Evolutionary conservation across 2,329 filamentous ascomycete genomes (phyloP).

Genomic region (Aureobasidium mangrovei): DNA sequence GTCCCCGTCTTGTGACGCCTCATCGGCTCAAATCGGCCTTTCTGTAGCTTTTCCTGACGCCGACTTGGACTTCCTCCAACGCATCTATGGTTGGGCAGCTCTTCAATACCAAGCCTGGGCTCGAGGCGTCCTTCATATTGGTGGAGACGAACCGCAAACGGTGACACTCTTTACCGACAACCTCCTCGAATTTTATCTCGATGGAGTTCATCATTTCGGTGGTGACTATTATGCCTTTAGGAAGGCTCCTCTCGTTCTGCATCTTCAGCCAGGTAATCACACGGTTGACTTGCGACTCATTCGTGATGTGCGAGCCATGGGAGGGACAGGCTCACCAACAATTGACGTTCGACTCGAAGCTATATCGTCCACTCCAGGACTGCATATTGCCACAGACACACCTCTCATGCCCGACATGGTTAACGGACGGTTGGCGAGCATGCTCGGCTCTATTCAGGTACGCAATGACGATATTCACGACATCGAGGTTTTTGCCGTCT

Average conservation of each 20-base stretch:
- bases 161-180: conserved; percentile 40
- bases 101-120: conserved; percentile 52
- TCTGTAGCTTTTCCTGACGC: conserved; percentile 41
- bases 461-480: conserved; percentile 33
- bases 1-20: conserved; percentile 20
- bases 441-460: conserved; percentile 41
- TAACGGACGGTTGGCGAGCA: conserved; percentile 37
- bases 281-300: conserved; percentile 44
- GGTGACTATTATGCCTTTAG: conserved; percentile 49
- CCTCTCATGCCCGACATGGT: conserved; percentile 46
- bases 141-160: conserved; percentile 23
- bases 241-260: conserved; percentile 42
- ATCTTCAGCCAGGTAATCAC: conserved; percentile 43
- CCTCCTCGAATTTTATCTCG: conserved; percentile 46
- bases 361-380: conserved; percentile 20
- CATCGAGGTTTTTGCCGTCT: conserved; percentile 23
- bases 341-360: conserved; percentile 35
- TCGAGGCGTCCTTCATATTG: conserved; percentile 40
- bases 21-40: conserved; percentile 31
- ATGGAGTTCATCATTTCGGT: conserved; percentile 45
- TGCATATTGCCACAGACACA: conserved; percentile 27
- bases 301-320: conserved; percentile 49
- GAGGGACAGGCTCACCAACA: conserved; percentile 40
- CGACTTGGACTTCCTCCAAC: conserved; percentile 46
- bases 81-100: conserved; percentile 51